Base-by-base conservation (phyloP, 2,329 filamentous ascomycete genomes). In the Hymenoscyphus linearis region DNA sequence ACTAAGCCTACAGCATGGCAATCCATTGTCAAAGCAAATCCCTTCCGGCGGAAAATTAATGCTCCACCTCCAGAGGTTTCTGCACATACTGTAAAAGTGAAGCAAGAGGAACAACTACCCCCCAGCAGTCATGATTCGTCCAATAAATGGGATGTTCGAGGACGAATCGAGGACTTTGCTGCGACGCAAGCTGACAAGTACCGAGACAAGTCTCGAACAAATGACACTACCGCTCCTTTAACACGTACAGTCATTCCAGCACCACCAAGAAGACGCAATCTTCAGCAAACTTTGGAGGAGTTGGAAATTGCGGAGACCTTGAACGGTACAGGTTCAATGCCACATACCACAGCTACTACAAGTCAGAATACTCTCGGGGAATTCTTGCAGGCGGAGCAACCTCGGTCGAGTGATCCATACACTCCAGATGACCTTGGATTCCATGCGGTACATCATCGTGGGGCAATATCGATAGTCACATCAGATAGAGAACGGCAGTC, bases 241-340 rank as follows among this genome's bases (percentile, higher is more conserved):
- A 83, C 84, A 1, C 79, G 85, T 1, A 84, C 78, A 18, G 79
- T 86, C 7, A 86, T 88, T 14, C 85, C 85, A 2, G 84, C 85
- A 0, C 85, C 85, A 18, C 78, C 80, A 37, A 78, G 85, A n/a
- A 76, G 79, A 61, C 83, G 84, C 0, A 81, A 82, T 54, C 71
- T 86, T 3, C 79, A 80, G n/a, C 78, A 81, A 59, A 76, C 86
- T 7, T 72, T 85, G 2, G 82, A 85, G 62, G 83, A 86, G 62
- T 37, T 67, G 3, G 67, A 66, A 47, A 53, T 58, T 40, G 60
- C 62, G 3, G 65, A 67, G 13, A 57, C 60, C 52, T 7, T 53
- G 4, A n/a, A 53, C 6, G 27, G 50, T 22, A 53, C n/a, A 10
- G 18, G 40, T 16, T 47, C 40, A 22, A 3, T 18, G n/a, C 40